A percentile compares a stretch with the other conserved stretches of the same genome.
These are phyloP conservation scores for Blastocystis sp. DNA, from an alignment of 352 stramenopile genomes.

Conservation along the genomic window DNA sequence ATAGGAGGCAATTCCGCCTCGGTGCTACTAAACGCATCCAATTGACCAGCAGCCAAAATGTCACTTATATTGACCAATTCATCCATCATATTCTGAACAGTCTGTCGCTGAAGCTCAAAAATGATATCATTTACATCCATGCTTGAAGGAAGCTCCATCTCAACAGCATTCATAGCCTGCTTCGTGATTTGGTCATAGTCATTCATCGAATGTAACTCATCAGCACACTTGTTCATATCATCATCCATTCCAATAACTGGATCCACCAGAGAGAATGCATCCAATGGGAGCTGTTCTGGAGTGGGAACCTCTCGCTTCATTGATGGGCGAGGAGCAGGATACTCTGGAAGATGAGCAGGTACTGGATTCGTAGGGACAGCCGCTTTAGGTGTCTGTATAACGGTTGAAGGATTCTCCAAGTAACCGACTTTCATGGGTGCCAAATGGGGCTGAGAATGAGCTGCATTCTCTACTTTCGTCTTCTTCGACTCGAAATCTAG, in stretches of 20 bases:
- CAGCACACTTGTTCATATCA: constrained; percentile 23
- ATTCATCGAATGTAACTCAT: constrained; percentile 63
- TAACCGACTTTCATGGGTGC: constrained; percentile 27
- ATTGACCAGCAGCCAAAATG: constrained; percentile 46
- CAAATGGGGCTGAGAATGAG: background rate
- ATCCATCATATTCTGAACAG: constrained; percentile 59
- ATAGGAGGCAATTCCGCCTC: background rate
- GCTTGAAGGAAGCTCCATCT: background rate
- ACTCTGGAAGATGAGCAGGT: background rate
- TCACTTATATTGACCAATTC: constrained; percentile 59
- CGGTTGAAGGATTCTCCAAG: constrained; percentile 1
- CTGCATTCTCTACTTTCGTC: background rate
- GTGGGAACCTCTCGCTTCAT: background rate
- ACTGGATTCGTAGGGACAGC: background rate
- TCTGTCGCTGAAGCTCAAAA: constrained; percentile 55
- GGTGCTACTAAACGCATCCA: constrained; percentile 27
- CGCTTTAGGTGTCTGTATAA: background rate
- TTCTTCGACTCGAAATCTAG: constrained; percentile 65
- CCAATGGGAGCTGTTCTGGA: background rate
- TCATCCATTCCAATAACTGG: constrained; percentile 8
- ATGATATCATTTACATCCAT: constrained; percentile 45
- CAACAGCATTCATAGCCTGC: constrained; percentile 6
- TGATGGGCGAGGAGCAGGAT: background rate
- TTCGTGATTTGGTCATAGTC: constrained; percentile 54
- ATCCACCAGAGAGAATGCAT: background rate